Evolutionary conservation across 352 stramenopile species (phyloP).

Genomic region (Pythium dissotocum): DNA sequence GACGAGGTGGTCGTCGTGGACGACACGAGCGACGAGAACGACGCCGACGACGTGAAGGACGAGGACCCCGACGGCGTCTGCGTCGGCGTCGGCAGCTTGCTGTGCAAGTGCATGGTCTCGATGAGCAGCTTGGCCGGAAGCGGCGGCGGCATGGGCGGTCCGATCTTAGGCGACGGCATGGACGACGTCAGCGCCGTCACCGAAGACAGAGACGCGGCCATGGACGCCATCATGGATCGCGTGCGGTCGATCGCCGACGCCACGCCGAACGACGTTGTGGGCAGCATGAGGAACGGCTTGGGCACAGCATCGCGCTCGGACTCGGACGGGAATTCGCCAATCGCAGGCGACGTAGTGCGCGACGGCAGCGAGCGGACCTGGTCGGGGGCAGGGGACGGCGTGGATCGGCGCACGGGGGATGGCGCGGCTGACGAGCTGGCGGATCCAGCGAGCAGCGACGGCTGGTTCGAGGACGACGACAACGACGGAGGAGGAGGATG

Average conservation of each 20-base stretch:
- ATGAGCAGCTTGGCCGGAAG: constrained; percentile 29
- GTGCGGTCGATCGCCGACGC: constrained; percentile 13
- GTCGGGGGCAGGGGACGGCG: constrained; percentile 5
- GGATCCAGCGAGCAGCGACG: constrained; percentile 8
- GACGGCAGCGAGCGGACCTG: constrained; percentile 9
- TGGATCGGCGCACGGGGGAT: constrained; percentile 13
- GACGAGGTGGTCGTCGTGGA: constrained; percentile 1
- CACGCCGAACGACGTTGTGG: constrained; percentile 18
- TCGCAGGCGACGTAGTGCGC: constrained; percentile 12
- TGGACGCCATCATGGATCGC: not conserved
- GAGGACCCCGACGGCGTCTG: constrained; percentile 12
- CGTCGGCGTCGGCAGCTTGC: constrained; percentile 27
- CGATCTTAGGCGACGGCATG: constrained; percentile 19
- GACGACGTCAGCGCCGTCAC: constrained; percentile 16
- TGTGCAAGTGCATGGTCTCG: constrained; percentile 30
- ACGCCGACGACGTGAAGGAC: constrained; percentile 2
- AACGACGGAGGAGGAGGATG: constrained; percentile 5
- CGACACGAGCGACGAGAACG: constrained; percentile 3
- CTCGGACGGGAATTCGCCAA: constrained; percentile 1
- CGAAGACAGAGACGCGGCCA: constrained; percentile 9
- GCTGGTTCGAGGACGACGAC: constrained; percentile 1
- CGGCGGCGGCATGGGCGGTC: constrained; percentile 19
- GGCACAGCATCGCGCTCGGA: constrained; percentile 11
- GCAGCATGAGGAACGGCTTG: constrained; percentile 2
- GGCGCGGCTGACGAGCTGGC: constrained; percentile 18